These are phyloP conservation scores for Orbilia ellipsospora DNA, from an alignment of 2,329 filamentous ascomycete genomes.

Conservation along the genomic window DNA sequence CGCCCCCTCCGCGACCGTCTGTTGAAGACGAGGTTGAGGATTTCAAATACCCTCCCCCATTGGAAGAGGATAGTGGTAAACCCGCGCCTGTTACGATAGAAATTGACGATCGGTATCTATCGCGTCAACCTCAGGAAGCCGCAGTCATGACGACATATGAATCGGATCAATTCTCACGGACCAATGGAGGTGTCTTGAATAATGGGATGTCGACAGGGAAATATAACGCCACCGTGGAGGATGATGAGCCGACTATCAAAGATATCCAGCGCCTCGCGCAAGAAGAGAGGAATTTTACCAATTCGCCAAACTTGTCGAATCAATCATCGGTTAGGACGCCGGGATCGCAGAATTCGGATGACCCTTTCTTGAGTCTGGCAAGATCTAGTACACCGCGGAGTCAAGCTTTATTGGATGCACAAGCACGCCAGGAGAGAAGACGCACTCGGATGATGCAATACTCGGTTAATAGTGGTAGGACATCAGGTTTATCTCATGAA, in stretches of 20 bases:
- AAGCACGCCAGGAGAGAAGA: constrained; percentile 45
- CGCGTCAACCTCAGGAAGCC: constrained; percentile 28
- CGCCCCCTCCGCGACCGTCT: constrained; percentile 44
- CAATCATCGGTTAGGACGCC: constrained; percentile 28
- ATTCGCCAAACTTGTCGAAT: constrained; percentile 28
- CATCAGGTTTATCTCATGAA: constrained; percentile 56
- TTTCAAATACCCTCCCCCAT: constrained; percentile 48
- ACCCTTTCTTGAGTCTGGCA: constrained; percentile 59
- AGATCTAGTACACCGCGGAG: constrained; percentile 57
- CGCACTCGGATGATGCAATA: constrained; percentile 53
- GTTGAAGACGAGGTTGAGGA: constrained; percentile 51
- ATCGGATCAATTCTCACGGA: constrained; percentile 41
- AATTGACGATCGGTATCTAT: constrained; percentile 39
- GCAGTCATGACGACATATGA: constrained; percentile 49
- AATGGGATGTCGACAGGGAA: constrained; percentile 39
- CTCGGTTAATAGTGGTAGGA: constrained; percentile 54
- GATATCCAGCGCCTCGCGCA: constrained; percentile 42
- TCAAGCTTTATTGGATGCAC: constrained; percentile 49
- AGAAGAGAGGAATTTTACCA: constrained; percentile 33
- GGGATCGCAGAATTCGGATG: constrained; percentile 52
- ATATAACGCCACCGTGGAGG: constrained; percentile 55
- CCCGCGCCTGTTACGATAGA: constrained; percentile 41
- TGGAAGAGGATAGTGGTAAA: constrained; percentile 32
- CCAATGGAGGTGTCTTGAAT: constrained; percentile 56
- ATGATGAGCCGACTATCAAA: constrained; percentile 55